A percentile compares a stretch with the other conserved stretches of the same genome.
These are phyloP conservation scores for Polytrichum commune DNA, from an alignment of 225 moss, liverwort and hornwort genomes.

Conservation along the genomic window DNA sequence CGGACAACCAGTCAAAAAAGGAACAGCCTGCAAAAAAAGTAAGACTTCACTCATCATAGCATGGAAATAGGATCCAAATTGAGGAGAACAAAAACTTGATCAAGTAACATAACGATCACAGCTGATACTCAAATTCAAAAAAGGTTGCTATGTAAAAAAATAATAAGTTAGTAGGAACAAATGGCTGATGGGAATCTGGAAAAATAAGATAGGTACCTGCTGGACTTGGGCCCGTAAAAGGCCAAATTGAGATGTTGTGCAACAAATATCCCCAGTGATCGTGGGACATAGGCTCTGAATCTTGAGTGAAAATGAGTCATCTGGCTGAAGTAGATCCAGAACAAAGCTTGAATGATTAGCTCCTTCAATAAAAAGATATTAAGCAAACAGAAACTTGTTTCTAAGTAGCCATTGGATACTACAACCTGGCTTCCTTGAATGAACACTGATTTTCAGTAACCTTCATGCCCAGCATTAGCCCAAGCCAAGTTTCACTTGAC, in stretches of 20 bases:
- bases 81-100: no score
- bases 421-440: not conserved
- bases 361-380: no score
- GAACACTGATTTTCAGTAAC: not conserved
- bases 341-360: not conserved
- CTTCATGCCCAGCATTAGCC: not conserved
- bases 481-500: not conserved
- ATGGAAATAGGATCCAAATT: not conserved
- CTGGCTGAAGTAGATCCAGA: constrained; percentile 54
- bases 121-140: no score
- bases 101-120: no score
- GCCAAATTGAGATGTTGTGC: constrained; percentile 78
- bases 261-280: constrained; percentile 83
- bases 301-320: constrained; percentile 78
- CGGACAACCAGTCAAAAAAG: constrained; percentile 94
- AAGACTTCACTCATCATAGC: not conserved
- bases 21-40: constrained; percentile 75
- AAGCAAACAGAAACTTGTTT: no score
- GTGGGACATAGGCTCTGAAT: constrained; percentile 92
- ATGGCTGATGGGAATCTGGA: not conserved
- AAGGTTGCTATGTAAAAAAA: no score
- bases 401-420: no score
- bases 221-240: constrained; percentile 89
- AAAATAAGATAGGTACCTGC: constrained; percentile 50
- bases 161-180: no score